Percentiles rank a stretch among this genome's conserved stretches.
phyloP scores from a whole-genome alignment of 495 filamentous ascomycete genomes.

The Podospora appendiculata region DNA sequence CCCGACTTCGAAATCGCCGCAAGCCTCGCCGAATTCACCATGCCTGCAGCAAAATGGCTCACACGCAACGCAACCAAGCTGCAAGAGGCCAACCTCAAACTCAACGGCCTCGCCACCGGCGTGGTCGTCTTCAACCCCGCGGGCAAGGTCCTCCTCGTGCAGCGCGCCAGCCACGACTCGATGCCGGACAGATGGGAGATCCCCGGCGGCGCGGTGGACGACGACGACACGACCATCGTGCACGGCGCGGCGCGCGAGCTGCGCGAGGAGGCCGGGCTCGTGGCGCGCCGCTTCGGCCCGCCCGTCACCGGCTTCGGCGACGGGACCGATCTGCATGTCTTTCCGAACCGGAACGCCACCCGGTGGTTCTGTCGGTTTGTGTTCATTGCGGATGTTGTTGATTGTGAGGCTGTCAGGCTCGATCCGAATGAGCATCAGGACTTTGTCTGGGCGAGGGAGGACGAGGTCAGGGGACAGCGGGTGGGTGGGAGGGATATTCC shows the following conservation, averaged over 20 bases:
- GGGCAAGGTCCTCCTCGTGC: constrained; percentile 24
- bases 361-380: constrained; percentile 21
- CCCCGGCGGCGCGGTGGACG: constrained; percentile 34
- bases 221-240: constrained; percentile 30
- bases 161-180: constrained; percentile 27
- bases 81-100: too few species aligned
- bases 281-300: constrained; percentile 14
- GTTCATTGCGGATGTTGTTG: constrained; percentile 18
- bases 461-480: constrained; percentile 19
- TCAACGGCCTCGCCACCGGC: constrained; percentile 15
- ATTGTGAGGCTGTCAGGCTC: constrained; percentile 3
- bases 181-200: constrained; percentile 34
- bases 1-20: too few species aligned
- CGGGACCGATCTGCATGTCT: constrained; percentile 5
- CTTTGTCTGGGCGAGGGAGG: constrained; percentile 17
- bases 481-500: constrained; percentile 17
- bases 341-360: constrained; percentile 7
- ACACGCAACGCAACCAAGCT: too few species aligned
- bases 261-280: constrained; percentile 34
- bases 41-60: too few species aligned
- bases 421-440: constrained; percentile 19
- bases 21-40: too few species aligned
- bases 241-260: constrained; percentile 33
- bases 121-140: constrained; percentile 25
- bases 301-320: constrained; percentile 7